Percentiles rank a stretch among this genome's conserved stretches.
Conservation (phyloP, 2,329 filamentous ascomycete species). For the Xylaria hypoxylon region DNA sequence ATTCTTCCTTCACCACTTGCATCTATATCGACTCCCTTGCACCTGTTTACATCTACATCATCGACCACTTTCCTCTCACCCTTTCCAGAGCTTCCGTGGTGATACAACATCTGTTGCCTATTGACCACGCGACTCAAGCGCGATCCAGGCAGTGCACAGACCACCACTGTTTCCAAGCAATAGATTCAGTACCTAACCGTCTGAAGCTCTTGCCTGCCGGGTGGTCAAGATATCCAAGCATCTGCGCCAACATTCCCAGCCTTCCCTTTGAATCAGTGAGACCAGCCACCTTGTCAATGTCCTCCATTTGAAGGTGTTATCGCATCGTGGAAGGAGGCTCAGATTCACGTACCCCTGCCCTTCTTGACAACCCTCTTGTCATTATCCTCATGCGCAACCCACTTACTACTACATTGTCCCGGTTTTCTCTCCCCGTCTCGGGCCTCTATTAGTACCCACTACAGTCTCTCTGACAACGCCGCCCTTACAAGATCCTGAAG, state of each 20-base stretch:
- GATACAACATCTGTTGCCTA: constrained; percentile 9
- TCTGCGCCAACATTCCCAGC: constrained; percentile 25
- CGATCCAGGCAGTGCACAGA: constrained; percentile 13
- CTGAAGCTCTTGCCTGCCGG: constrained; percentile 30
- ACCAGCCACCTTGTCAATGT: constrained; percentile 27
- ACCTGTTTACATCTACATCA: constrained; percentile 37
- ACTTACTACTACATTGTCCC: no score
- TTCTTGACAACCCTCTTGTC: neutral
- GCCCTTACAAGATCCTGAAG: no score
- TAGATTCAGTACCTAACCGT: neutral
- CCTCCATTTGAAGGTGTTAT: neutral
- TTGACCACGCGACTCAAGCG: constrained; percentile 16
- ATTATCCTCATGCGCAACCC: constrained; percentile 2
- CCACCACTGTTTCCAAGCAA: constrained; percentile 1
- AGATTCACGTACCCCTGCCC: neutral
- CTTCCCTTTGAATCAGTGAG: constrained; percentile 37
- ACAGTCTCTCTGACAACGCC: no score
- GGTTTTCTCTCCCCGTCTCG: neutral
- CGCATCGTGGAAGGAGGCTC: constrained; percentile 22
- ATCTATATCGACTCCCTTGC: constrained; percentile 18
- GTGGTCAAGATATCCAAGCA: constrained; percentile 25
- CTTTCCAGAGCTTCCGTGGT: constrained; percentile 4
- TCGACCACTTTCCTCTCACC: constrained; percentile 8
- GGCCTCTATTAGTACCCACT: no score
- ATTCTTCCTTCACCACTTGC: constrained; percentile 16